phyloP scores from a whole-genome alignment of 352 stramenopile genomes.

The Phytophthora cajani region DNA sequence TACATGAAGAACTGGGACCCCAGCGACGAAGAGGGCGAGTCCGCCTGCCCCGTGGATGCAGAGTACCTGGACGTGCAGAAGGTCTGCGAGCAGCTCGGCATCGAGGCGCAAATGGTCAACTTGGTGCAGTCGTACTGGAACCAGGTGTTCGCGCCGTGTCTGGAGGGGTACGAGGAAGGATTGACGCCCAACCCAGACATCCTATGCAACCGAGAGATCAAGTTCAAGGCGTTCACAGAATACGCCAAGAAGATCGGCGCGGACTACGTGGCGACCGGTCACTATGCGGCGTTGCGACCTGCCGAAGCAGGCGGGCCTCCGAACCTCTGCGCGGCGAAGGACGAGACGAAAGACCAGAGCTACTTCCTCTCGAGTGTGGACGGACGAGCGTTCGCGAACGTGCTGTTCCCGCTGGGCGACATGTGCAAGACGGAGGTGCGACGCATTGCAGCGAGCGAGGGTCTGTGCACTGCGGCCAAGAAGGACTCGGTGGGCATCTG shows the following conservation, averaged over 20 bases:
- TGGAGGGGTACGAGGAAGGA: conserved; percentile 88
- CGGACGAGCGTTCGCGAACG: conserved; percentile 71
- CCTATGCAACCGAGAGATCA: conserved; percentile 98
- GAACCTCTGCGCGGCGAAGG: conserved; percentile 84
- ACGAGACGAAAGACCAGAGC: conserved; percentile 95
- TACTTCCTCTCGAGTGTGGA: conserved; percentile 96
- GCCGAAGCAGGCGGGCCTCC: conserved; percentile 29
- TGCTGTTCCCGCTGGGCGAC: conserved; percentile 96
- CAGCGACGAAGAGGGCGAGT: conserved; percentile 90
- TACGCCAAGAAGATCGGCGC: conserved; percentile 86
- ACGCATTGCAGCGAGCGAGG: conserved; percentile 80
- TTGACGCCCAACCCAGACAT: conserved; percentile 95
- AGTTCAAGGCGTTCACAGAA: conserved; percentile 97
- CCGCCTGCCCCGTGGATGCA: conserved; percentile 86
- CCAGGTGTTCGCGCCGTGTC: conserved; percentile 96
- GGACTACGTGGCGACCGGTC: conserved; percentile 96
- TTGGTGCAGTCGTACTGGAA: conserved; percentile 98
- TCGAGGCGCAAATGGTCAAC: conserved; percentile 90
- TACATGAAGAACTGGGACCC: conserved; percentile 99
- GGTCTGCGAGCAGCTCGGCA: conserved; percentile 92
- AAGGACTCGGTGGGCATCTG: conserved; percentile 98
- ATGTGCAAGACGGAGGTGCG: conserved; percentile 94
- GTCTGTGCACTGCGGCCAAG: conserved; percentile 92
- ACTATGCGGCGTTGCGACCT: conserved; percentile 91
- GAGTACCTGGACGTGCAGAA: conserved; percentile 94